Evolutionary conservation across 495 filamentous ascomycete species (phyloP), one percentile per base, ranked within the genome.

Genomic region (Viridothelium virens): DNA sequence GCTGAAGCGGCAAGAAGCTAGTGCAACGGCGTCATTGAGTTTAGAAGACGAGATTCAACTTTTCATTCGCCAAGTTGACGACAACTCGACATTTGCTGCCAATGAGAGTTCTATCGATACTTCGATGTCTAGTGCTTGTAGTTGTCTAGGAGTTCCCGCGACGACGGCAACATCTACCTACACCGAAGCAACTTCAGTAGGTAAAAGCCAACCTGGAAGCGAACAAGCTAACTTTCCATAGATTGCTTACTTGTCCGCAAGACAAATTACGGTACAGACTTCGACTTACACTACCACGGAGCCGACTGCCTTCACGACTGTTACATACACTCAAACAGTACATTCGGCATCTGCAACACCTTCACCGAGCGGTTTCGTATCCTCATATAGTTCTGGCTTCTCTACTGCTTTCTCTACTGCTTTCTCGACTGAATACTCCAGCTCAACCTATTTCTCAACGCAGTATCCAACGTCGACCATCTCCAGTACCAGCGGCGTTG

Each of bases 71-170:
- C 5, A 33, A 34, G 53, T 59, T 7, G 53, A 59, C 53, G 31
- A 59, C 31, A 36, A 36, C 36, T 59, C 53, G n/a, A 36, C 53
- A 9, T 7, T 18, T 14, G 18, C 9, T 14, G 7, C 18, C 10
- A 18, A 59, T 36, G 18, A 59, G 7, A 59, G 53, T 36, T 59
- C 53, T 34, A 59, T 59, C 53, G 53, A 36, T 36, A 4, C 53
- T 10, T 36, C 53, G 18, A 59, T 59, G 53, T 59, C 53, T 31
- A 59, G 53, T 59, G 53, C 53, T 31, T 59, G 53, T 36, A 59
- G 53, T 31, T 59, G 53, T 31, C 18, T 34, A 9, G 53, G 53
- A 0, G 53, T 59, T 9, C 18, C 53, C 6, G 53, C 53, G 7
- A 59, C 53, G 18, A 59, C 53, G 11, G 36, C 53, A 59, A 36